Base-by-base conservation (phyloP, 495 filamentous ascomycete species). In the Trichoderma erinaceum region DNA sequence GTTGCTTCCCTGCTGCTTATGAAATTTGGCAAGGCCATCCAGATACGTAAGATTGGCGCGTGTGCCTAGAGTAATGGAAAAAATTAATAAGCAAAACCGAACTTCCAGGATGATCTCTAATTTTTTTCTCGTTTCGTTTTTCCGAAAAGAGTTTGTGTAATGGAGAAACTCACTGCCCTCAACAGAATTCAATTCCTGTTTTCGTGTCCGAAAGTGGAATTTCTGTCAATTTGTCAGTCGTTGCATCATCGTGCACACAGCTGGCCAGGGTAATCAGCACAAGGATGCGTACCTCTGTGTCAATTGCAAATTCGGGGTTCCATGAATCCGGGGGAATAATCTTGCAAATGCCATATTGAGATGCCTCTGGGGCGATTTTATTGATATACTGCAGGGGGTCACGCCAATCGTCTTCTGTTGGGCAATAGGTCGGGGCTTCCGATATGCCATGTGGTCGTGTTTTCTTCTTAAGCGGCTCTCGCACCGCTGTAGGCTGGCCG, bases 161-260 rank as follows among this genome's bases (percentile, higher is more conserved):
- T 18, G 27, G 16, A 15, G 70, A 75, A 71, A 81, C 90, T 85
- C 88, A 95, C 93, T 93, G 85, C 95, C 95, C 89, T 99, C 95
- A 65, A 97, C 92, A 18, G 93, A 97, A 76, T 98, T 99, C 64
- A 99, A 85, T 75, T 99, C 95, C 79, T 98, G 96, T 76, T 93
- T 92, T 77, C 95, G 86, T 8, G 95, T 99, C 67, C 92, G 88
- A 78, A 99, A 99, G 76, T 97, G 95, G 74, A 99, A 99, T 75
- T 87, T 88, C 95, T 98, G 71, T 69, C 32, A 41, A 21, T n/a
- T 43, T 3, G 63, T 65, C 35, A 65, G 63, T 23, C 69, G 46
- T 32, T 61, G 21, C 48, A 43, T 72, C n/a, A 75, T 25, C 50
- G 32, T 50, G 46, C 56, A 61, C 27, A 18, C 66, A 16, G 56